phyloP scores from a whole-genome alignment of 2,329 filamentous ascomycete genomes.

The Fusarium algeriense region DNA sequence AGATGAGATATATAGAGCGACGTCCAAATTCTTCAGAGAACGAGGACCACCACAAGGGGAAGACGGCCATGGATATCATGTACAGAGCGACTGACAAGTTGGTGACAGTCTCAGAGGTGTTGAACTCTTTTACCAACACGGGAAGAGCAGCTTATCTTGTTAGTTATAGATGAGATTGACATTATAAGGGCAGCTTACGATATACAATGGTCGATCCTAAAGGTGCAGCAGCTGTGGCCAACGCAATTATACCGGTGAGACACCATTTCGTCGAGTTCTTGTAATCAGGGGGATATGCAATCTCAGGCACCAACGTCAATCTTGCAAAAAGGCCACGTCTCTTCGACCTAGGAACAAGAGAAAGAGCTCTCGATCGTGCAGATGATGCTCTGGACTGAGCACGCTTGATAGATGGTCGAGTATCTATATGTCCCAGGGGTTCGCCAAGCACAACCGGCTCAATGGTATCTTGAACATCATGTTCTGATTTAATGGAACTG shows the following conservation, averaged over 20 bases:
- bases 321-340: conserved; percentile 80
- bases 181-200: conserved; percentile 65
- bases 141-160: conserved; percentile 71
- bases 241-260: conserved; percentile 81
- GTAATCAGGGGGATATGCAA: conserved; percentile 82
- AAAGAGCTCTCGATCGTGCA: conserved; percentile 52
- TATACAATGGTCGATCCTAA: conserved; percentile 88
- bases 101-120: conserved; percentile 73
- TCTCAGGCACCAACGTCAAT: conserved; percentile 80
- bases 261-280: conserved; percentile 82
- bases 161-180: neutral
- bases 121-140: conserved; percentile 71
- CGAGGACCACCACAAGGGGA: conserved; percentile 88
- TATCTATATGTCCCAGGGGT: conserved; percentile 41
- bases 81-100: conserved; percentile 84
- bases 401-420: conserved; percentile 33
- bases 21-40: conserved; percentile 81
- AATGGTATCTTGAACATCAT: conserved; percentile 32
- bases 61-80: conserved; percentile 86
- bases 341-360: conserved; percentile 58
- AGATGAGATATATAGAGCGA: conserved; percentile 81
- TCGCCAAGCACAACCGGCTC: conserved; percentile 43
- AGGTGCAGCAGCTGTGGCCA: conserved; percentile 82
- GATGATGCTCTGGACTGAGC: conserved; percentile 55
- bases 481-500: conserved; percentile 25